phyloP scores from a whole-genome alignment of 768 basidiomycete species.

The Hydnum rufescens region DNA sequence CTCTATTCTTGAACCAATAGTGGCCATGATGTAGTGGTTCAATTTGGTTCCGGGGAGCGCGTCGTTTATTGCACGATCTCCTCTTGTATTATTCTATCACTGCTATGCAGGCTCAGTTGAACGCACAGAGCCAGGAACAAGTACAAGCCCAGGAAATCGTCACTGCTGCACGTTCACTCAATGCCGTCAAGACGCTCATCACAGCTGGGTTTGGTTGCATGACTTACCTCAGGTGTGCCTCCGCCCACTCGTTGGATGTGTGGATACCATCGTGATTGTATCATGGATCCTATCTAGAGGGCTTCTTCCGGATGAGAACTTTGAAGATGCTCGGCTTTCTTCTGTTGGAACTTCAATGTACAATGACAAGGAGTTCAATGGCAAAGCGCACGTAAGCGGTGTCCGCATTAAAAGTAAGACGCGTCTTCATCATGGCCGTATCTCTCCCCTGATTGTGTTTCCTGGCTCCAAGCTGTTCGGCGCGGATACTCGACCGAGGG shows the following conservation, averaged over 20 bases:
- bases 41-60: too few species aligned
- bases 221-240: slow-evolving; percentile 1
- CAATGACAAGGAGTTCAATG: not conserved
- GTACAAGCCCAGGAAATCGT: slow-evolving; percentile 7
- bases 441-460: too few species aligned
- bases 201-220: slow-evolving; percentile 10
- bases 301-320: slow-evolving; percentile 12
- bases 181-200: slow-evolving; percentile 10
- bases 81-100: too few species aligned
- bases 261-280: not conserved
- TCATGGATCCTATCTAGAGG: slow-evolving; percentile 4
- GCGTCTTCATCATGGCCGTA: too few species aligned
- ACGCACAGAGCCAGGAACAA: not conserved
- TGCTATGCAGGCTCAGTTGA: too few species aligned
- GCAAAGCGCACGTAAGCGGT: slow-evolving; percentile 23
- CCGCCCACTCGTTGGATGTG: not conserved
- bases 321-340: slow-evolving; percentile 4
- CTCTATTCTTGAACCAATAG: not conserved
- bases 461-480: slow-evolving; percentile 23
- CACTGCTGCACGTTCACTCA: slow-evolving; percentile 9
- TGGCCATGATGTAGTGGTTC: too few species aligned
- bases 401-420: slow-evolving; percentile 29
- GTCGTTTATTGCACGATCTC: too few species aligned
- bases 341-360: not conserved
- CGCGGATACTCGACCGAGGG: slow-evolving; percentile 68